A percentile compares a stretch with the other conserved stretches of the same genome.
Evolutionary conservation across 176 grass and related monocot species (phyloP).

Genomic region (Phoenix roebelenii): DNA sequence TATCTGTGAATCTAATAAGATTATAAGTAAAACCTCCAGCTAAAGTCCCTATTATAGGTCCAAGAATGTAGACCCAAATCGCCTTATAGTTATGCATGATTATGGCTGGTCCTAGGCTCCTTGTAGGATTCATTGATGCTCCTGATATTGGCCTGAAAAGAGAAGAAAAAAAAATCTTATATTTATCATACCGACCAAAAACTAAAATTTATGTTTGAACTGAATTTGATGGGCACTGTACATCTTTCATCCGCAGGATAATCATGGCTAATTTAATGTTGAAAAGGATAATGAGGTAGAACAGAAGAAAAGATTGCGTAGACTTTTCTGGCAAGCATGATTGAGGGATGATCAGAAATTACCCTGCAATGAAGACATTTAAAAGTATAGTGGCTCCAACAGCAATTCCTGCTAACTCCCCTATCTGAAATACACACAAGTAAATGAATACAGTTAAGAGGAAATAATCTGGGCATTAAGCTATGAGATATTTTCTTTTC

Average conservation of each 20-base stretch:
- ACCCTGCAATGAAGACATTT: constrained; percentile 28
- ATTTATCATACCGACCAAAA: no score
- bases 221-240: no score
- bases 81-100: constrained; percentile 29
- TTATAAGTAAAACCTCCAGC: constrained; percentile 33
- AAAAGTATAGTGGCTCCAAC: constrained; percentile 10
- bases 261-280: no score
- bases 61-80: constrained; percentile 46
- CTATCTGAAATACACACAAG: not conserved
- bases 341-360: not conserved
- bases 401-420: constrained; percentile 4
- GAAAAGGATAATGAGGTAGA: no score
- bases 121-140: constrained; percentile 60
- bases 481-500: no score
- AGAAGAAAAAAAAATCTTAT: no score
- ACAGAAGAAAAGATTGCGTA: no score
- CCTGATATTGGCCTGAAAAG: constrained; percentile 38
- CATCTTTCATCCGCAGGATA: no score
- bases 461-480: no score
- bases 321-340: no score
- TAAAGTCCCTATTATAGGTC: constrained; percentile 39
- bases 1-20: constrained; percentile 19
- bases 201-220: no score
- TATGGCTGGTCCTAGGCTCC: constrained; percentile 49
- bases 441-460: no score